Percentiles rank a stretch among this genome's conserved stretches.
phyloP scores from a whole-genome alignment of 148 eudicot genomes.

The Camellia sinensis region DNA sequence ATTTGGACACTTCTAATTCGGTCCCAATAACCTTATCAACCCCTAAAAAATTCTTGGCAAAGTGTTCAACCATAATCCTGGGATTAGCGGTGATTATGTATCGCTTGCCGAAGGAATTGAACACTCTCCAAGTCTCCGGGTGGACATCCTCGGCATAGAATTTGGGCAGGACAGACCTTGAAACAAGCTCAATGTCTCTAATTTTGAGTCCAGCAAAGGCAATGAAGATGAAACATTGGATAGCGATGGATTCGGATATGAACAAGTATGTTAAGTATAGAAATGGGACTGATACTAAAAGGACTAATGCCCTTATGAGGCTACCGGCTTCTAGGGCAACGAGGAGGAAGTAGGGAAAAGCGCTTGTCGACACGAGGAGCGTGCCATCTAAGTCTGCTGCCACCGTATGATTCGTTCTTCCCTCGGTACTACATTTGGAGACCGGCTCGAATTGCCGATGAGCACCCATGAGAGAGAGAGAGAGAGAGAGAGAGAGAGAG shows the following conservation, averaged over 20 bases:
- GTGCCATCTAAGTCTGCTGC: constrained; percentile 77
- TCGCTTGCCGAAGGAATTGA: constrained; percentile 56
- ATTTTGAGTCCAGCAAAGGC: constrained; percentile 55
- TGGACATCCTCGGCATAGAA: constrained; percentile 63
- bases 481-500: constrained; percentile 5
- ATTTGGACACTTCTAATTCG: constrained; percentile 48
- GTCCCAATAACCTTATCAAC: constrained; percentile 71
- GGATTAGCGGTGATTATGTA: constrained; percentile 61
- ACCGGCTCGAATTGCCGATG: constrained; percentile 37
- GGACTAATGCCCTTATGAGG: constrained; percentile 49
- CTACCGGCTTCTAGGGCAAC: constrained; percentile 78
- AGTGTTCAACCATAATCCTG: constrained; percentile 67
- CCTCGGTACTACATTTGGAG: constrained; percentile 37
- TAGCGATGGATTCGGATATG: constrained; percentile 54
- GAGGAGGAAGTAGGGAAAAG: constrained; percentile 71
- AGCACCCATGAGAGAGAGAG: constrained; percentile 34
- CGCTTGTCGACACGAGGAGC: constrained; percentile 45
- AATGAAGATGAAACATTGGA: constrained; percentile 48
- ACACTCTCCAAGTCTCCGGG: constrained; percentile 61
- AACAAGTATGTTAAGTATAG: constrained; percentile 42
- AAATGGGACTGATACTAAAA: constrained; percentile 45
- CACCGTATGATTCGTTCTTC: constrained; percentile 55
- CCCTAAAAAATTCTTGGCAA: constrained; percentile 56
- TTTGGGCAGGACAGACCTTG: constrained; percentile 59
- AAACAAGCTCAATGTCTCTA: constrained; percentile 59